Conservation (phyloP, 768 basidiomycete species). For the Boletus rex-veris region DNA sequence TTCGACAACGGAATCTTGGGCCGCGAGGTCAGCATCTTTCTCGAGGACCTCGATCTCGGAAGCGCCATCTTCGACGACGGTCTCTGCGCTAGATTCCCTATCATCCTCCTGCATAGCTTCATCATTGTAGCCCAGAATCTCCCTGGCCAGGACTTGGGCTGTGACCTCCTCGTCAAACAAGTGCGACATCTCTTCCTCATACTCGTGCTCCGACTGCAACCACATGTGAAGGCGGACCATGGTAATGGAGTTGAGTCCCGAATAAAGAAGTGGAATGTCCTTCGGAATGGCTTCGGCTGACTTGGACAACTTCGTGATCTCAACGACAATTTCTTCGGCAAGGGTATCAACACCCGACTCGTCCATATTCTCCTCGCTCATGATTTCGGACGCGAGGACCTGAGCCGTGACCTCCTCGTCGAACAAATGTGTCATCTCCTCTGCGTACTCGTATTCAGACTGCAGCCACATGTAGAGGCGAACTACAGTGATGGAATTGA, state of each 20-base stretch:
- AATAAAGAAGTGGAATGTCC: slow-evolving; percentile 34
- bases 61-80: slow-evolving; percentile 9
- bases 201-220: slow-evolving; percentile 32
- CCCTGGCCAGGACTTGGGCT: slow-evolving; percentile 27
- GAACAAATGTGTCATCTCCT: slow-evolving; percentile 29
- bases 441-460: slow-evolving; percentile 30
- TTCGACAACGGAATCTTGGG: not conserved
- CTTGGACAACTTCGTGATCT: slow-evolving; percentile 31
- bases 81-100: slow-evolving; percentile 8
- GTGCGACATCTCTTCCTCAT: slow-evolving; percentile 29
- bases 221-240: slow-evolving; percentile 30
- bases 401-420: slow-evolving; percentile 30
- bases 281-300: slow-evolving; percentile 26
- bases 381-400: slow-evolving; percentile 30
- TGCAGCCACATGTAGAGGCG: slow-evolving; percentile 34
- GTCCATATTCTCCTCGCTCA: slow-evolving; percentile 11
- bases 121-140: slow-evolving; percentile 17
- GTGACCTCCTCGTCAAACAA: slow-evolving; percentile 34
- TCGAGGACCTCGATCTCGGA: slow-evolving; percentile 5
- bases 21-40: slow-evolving; percentile 1
- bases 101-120: not conserved
- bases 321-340: slow-evolving; percentile 33
- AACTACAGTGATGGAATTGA: slow-evolving; percentile 31
- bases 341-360: slow-evolving; percentile 1
- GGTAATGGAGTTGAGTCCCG: slow-evolving; percentile 32